phyloP scores from a whole-genome alignment of 768 basidiomycete species.

The Suillus subaureus region DNA sequence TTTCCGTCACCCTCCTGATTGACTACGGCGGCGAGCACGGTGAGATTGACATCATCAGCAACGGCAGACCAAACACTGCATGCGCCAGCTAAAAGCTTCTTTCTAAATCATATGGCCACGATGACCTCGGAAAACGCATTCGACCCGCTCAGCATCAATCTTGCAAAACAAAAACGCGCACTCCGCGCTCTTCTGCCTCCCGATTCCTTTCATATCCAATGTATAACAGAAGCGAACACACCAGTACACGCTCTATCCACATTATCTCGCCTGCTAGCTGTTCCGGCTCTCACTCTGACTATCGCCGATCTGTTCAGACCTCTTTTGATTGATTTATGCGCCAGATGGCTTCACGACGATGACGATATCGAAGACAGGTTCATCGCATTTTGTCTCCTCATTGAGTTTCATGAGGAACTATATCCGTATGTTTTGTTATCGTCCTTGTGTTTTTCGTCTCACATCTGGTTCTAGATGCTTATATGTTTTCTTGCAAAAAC shows the following conservation, averaged over 20 bases:
- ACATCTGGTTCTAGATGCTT: constrained; percentile 48
- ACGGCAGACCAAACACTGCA: background rate
- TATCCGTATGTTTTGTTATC: constrained; percentile 56
- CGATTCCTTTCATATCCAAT: constrained; percentile 39
- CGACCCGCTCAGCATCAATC: constrained; percentile 64
- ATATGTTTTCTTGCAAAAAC: constrained; percentile 47
- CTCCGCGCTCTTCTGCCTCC: constrained; percentile 49
- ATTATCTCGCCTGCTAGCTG: constrained; percentile 61
- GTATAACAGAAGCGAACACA: constrained; percentile 43
- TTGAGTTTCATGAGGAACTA: constrained; percentile 72
- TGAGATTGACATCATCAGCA: constrained; percentile 5
- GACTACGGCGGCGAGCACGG: constrained; percentile 1
- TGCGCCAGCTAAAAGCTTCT: background rate
- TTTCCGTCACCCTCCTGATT: constrained; percentile 1
- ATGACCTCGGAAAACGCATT: constrained; percentile 25
- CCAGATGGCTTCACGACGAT: constrained; percentile 72
- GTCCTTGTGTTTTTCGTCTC: constrained; percentile 10
- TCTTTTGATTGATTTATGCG: constrained; percentile 76
- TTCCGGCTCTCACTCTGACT: constrained; percentile 61
- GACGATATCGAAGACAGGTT: constrained; percentile 52
- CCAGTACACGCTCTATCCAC: constrained; percentile 47
- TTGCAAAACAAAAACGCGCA: constrained; percentile 51
- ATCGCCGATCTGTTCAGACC: constrained; percentile 76
- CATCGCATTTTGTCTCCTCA: constrained; percentile 59
- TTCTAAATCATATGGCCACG: constrained; percentile 1